Base-by-base conservation (phyloP, 148 eudicot species). In the Vaccinium darrowii region DNA sequence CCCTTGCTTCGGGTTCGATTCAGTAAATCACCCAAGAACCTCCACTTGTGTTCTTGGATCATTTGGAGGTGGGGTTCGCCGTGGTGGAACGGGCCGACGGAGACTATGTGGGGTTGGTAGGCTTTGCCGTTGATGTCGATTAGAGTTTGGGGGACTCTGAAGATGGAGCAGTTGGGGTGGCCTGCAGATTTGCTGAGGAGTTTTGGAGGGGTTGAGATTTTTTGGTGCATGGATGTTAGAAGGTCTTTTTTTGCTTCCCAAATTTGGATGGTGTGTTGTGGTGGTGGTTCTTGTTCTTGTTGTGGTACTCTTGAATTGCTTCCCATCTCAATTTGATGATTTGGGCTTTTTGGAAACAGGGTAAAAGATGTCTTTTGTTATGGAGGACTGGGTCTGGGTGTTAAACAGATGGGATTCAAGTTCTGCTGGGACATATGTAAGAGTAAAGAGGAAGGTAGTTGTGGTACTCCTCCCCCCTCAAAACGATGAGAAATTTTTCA, bases 11-110 rank as follows among this genome's bases (percentile, higher is more conserved):
- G 76, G 0, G 84, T 88, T 56, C 88, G 88, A 79, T 83, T 75
- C 15, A 91, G 8, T 84, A 91, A 63, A 25, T 62, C 21, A 10
- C 90, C 91, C 1, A 94, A 76, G 86, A 92, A 94, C 30, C 90
- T 86, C 89, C 97, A 94, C 80, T 96, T 96, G 89, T 93, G 94
- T 85, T 93, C 97, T 43, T 94, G 89, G 78, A 96, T 93, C 94
- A 92, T 94, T 39, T 88, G 60, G 23, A 94, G 85, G 10, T 89
- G 86, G 0, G 91, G 67, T 8, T 81, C 50, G 57, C 91, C 90
- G 78, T 89, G 94, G 88, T 95, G 97, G 87, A 86, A 90, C 0
- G 98, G 98, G 7, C 98, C 98, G 43, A 94, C 86, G 1, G 98
- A 94, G 85, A 94, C 88, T 9, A 94, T 91, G 74, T 89, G 88